phyloP scores from a whole-genome alignment of 2,329 filamentous ascomycete species.

The Microascus cirrosus region DNA sequence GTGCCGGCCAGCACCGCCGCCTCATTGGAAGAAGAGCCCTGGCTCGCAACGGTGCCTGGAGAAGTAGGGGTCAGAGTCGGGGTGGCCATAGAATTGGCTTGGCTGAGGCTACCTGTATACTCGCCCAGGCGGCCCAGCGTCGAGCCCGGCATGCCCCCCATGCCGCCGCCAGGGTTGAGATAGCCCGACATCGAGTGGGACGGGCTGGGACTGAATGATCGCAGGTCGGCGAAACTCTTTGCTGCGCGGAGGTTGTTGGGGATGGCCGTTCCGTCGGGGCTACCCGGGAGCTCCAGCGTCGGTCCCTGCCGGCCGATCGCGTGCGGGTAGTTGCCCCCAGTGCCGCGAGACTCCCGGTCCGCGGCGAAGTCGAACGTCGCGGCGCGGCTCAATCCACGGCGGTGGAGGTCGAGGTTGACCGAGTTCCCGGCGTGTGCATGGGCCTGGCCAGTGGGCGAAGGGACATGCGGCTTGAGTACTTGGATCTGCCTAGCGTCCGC shows the following conservation, averaged over 20 bases:
- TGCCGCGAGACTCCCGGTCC: slow-evolving; percentile 55
- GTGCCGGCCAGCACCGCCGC: slow-evolving; percentile 27
- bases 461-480: slow-evolving; percentile 59
- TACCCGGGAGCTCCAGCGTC: slow-evolving; percentile 80
- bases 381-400: slow-evolving; percentile 78
- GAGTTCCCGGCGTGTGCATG: slow-evolving; percentile 47
- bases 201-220: slow-evolving; percentile 90
- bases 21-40: slow-evolving; percentile 21
- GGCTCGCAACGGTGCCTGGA: slow-evolving; percentile 20
- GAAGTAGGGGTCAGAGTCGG: slow-evolving; percentile 21
- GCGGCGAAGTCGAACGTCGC: slow-evolving; percentile 97
- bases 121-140: slow-evolving; percentile 30
- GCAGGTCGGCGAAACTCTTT: slow-evolving; percentile 92
- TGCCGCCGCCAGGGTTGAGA: slow-evolving; percentile 23
- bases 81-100: slow-evolving; percentile 21
- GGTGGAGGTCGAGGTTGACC: slow-evolving; percentile 63
- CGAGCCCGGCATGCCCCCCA: slow-evolving; percentile 42
- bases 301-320: slow-evolving; percentile 71
- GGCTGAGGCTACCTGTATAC: slow-evolving; percentile 27
- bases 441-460: slow-evolving; percentile 41
- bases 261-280: slow-evolving; percentile 50
- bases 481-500: slow-evolving; percentile 85
- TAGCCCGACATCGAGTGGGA: slow-evolving; percentile 80
- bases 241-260: slow-evolving; percentile 80
- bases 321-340: slow-evolving; percentile 56